Evolutionary conservation across 768 basidiomycete genomes (phyloP).

Genomic region (Rhodosporidiobolus sp.): DNA sequence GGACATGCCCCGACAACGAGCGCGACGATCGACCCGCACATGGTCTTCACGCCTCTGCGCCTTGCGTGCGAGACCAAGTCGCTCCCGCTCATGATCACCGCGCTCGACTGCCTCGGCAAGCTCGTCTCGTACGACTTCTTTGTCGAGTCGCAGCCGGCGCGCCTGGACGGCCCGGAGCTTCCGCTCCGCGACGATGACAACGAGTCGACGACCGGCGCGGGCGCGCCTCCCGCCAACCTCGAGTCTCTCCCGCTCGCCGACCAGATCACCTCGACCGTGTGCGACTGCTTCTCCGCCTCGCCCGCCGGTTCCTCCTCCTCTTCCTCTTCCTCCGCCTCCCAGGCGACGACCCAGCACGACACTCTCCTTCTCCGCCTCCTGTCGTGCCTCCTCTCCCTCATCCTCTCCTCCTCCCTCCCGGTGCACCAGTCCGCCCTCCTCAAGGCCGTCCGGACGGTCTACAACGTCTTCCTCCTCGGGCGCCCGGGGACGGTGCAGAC

Average conservation of each 20-base stretch:
- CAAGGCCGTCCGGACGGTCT: conserved; percentile 94
- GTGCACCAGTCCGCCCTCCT: conserved; percentile 94
- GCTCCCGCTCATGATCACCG: conserved; percentile 92
- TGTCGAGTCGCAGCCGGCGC: conserved; percentile 59
- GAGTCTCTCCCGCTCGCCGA: conserved; percentile 65
- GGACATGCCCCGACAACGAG: background rate
- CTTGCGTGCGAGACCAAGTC: conserved; percentile 92
- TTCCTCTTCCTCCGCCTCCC: conserved; percentile 81
- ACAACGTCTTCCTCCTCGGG: conserved; percentile 93
- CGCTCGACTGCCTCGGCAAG: conserved; percentile 95
- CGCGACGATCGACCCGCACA: conserved; percentile 57
- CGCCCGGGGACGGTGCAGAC: conserved; percentile 89
- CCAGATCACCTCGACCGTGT: conserved; percentile 85
- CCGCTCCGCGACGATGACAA: conserved; percentile 30
- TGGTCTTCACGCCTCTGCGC: conserved; percentile 92
- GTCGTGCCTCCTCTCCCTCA: conserved; percentile 83
- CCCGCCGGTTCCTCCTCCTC: conserved; percentile 25
- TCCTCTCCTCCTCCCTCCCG: conserved; percentile 64
- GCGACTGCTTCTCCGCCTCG: conserved; percentile 45
- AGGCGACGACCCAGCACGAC: conserved; percentile 39
- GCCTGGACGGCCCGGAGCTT: conserved; percentile 26
- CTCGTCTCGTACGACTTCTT: conserved; percentile 98
- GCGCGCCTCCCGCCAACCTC: background rate
- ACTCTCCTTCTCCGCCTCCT: conserved; percentile 85
- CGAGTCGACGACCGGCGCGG: conserved; percentile 4